A percentile compares a stretch with the other conserved stretches of the same genome.
These are phyloP conservation scores for Ichthyophthirius multifiliis DNA, from an alignment of 169 alveolate genomes.

Conservation along the genomic window DNA sequence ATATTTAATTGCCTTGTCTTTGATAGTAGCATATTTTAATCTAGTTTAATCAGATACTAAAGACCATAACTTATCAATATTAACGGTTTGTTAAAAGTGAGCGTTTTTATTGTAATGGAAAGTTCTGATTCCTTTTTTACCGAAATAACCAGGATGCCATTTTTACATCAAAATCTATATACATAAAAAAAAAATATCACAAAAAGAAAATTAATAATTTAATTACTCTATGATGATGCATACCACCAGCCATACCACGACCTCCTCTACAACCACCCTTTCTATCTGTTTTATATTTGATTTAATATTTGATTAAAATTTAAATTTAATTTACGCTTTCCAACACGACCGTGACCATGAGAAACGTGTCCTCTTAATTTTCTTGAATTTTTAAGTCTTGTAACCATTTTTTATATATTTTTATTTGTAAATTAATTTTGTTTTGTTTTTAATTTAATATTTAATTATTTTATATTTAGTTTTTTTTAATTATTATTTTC, in stretches of 20 bases:
- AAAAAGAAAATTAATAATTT: not conserved
- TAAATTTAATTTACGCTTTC: conserved; percentile 96
- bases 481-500: no score
- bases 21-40: conserved; percentile 81
- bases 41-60: conserved; percentile 93
- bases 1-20: no score
- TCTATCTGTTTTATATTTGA: conserved; percentile 57
- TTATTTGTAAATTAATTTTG: no score
- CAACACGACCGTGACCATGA: conserved; percentile 99
- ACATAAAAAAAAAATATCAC: not conserved
- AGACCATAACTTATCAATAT: conserved; percentile 95
- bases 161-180: conserved; percentile 3
- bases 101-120: conserved; percentile 93
- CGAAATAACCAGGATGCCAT: conserved; percentile 85
- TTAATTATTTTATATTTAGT: no score
- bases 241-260: conserved; percentile 98
- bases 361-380: conserved; percentile 99
- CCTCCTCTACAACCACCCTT: conserved; percentile 85
- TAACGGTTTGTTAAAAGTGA: conserved; percentile 88
- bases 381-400: conserved; percentile 94
- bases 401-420: conserved; percentile 68
- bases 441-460: no score
- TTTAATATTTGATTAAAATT: conserved; percentile 81
- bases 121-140: conserved; percentile 98
- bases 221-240: conserved; percentile 57